Evolutionary conservation across 1,284 basidiomycete species (phyloP).

Genomic region (Ceratobasidium sp.): DNA sequence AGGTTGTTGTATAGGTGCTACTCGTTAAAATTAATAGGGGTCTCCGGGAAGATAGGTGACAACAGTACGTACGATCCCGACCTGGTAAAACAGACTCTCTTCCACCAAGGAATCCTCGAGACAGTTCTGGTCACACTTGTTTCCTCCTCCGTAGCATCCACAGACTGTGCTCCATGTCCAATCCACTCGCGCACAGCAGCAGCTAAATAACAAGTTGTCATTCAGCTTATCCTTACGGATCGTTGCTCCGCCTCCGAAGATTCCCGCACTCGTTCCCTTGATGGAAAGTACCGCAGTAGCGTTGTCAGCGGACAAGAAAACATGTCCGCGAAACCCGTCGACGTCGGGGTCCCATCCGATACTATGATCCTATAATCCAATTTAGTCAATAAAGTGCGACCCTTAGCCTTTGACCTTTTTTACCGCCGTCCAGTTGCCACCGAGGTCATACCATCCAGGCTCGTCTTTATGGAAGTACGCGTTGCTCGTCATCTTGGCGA

Average conservation of each 20-base stretch:
- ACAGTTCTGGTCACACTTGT: constrained; percentile 84
- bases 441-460: constrained; percentile 88
- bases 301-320: constrained; percentile 86
- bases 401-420: constrained; percentile 52
- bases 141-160: constrained; percentile 82
- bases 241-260: constrained; percentile 73
- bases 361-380: constrained; percentile 74
- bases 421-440: constrained; percentile 80
- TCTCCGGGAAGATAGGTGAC: no score
- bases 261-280: constrained; percentile 89
- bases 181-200: constrained; percentile 95
- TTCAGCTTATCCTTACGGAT: constrained; percentile 96
- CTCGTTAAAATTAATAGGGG: constrained; percentile 11
- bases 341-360: constrained; percentile 88
- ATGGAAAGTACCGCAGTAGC: constrained; percentile 90
- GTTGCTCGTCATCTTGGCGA: constrained; percentile 92
- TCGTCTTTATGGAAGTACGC: constrained; percentile 81
- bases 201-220: constrained; percentile 94
- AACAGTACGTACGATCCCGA: constrained; percentile 75
- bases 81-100: constrained; percentile 92
- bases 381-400: neutral
- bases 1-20: constrained; percentile 87
- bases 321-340: constrained; percentile 92
- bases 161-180: constrained; percentile 93
- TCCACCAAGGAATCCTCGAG: constrained; percentile 86